Evolutionary conservation across 164 flowering plant genomes (phyloP).

Genomic region (Aristolochia californica): DNA sequence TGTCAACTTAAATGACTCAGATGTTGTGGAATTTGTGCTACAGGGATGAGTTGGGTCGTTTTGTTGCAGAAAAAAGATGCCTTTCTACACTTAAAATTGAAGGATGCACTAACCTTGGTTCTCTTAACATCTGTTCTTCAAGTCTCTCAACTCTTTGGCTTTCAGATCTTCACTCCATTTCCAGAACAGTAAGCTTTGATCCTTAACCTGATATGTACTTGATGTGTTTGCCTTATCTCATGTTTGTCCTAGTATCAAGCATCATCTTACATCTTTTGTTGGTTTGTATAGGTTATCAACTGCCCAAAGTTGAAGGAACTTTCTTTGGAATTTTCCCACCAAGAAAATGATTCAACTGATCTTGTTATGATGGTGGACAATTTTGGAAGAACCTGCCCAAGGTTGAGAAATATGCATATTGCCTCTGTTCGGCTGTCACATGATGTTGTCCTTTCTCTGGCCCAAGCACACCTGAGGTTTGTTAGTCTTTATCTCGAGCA

Average conservation of each 20-base stretch:
- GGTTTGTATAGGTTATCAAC: slow-evolving; percentile 48
- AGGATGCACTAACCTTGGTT: slow-evolving; percentile 75
- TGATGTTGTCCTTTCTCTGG: slow-evolving; percentile 70
- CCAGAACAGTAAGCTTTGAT: slow-evolving; percentile 55
- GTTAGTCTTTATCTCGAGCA: too few relatives aligned
- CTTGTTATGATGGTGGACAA: slow-evolving; percentile 48
- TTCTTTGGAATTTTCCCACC: slow-evolving; percentile 70
- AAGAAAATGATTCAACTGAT: slow-evolving; percentile 74
- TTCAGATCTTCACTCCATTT: slow-evolving; percentile 67
- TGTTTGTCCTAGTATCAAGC: neutral
- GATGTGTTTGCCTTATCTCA: neutral
- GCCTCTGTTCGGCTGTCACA: slow-evolving; percentile 72
- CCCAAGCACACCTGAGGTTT: slow-evolving; percentile 81
- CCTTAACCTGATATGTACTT: too few relatives aligned
- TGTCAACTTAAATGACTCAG: too few relatives aligned
- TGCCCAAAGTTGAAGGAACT: slow-evolving; percentile 83
- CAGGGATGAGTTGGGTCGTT: slow-evolving; percentile 89
- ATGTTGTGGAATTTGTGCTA: slow-evolving; percentile 7
- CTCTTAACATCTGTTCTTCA: slow-evolving; percentile 50
- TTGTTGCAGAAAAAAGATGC: slow-evolving; percentile 72
- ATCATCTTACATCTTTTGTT: neutral
- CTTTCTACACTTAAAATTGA: slow-evolving; percentile 83
- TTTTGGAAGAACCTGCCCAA: slow-evolving; percentile 70
- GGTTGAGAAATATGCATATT: slow-evolving; percentile 75
- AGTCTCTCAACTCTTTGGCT: slow-evolving; percentile 85